A percentile compares a stretch with the other conserved stretches of the same genome.
phyloP scores from a whole-genome alignment of 345 rosid genomes.

The Pseudoturritis turrita region DNA sequence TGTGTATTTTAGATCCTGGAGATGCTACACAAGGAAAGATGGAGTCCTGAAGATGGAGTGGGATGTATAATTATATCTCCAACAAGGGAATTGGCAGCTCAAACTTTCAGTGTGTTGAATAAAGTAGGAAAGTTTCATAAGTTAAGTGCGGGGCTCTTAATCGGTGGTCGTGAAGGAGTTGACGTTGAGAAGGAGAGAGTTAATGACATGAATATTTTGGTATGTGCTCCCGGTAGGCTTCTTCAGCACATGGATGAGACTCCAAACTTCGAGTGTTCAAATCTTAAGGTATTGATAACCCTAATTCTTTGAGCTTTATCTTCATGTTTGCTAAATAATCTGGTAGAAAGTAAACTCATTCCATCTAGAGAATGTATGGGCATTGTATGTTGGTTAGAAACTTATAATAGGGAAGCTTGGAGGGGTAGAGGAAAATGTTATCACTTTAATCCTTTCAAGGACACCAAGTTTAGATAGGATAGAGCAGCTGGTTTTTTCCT shows the following conservation, averaged over 20 bases:
- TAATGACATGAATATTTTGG: conserved; percentile 72
- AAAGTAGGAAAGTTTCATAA: conserved; percentile 70
- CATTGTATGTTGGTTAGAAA: background rate
- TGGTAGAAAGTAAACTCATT: background rate
- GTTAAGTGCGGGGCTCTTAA: conserved; percentile 83
- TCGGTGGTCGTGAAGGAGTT: conserved; percentile 88
- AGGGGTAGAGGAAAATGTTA: too few species aligned
- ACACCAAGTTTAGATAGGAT: background rate
- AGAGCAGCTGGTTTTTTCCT: background rate
- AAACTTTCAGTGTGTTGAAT: conserved; percentile 73
- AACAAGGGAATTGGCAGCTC: conserved; percentile 81
- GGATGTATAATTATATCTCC: conserved; percentile 94
- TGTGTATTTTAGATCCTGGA: conserved; percentile 57
- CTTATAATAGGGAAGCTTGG: too few species aligned
- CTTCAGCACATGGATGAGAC: conserved; percentile 99
- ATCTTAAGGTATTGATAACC: conserved; percentile 61
- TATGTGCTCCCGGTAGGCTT: conserved; percentile 95
- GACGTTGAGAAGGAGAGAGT: conserved; percentile 76
- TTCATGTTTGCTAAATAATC: background rate
- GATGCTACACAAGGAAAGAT: conserved; percentile 72
- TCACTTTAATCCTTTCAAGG: too few species aligned
- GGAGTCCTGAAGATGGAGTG: conserved; percentile 91
- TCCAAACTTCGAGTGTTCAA: conserved; percentile 85
- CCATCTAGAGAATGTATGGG: background rate
- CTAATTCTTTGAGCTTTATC: background rate